Base-by-base conservation (phyloP, 108 stramenopile species). In the Craspedostauros australis region DNA sequence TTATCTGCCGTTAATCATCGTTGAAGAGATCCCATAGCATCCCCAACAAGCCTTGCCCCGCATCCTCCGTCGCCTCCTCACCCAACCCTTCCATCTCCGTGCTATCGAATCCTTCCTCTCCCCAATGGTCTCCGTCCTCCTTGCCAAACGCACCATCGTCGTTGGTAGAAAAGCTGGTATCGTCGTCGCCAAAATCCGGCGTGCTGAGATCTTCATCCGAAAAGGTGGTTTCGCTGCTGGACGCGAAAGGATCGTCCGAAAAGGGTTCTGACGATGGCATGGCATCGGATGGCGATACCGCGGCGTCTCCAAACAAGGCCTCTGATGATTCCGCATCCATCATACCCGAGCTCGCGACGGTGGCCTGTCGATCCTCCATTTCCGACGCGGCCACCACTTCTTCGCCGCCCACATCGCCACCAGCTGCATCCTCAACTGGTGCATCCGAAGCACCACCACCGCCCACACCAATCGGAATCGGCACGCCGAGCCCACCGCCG, bases 301-400 rank as follows among this genome's bases (percentile, higher is more conserved):
- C 81, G 15, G 79, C 83, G 76, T 89, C 88, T 8, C 87, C 87
- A 68, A 83, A 84, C 38, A 89, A 38, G 14, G 76, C 72, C 12
- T 62, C 57, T 3, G 81, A 56, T 24, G 83, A 82, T 16, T 88
- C 75, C 5, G 74, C 31, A 60, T 81, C 49, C 51, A 47, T 49
- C 57, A 73, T 37, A 5, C 81, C 87, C 16, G 80, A 82, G 0
- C 83, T 68, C 18, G 80, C 87, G 19, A 88, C 66, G 14, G 87
- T 82, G 4, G 82, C 81, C 59, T 83, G 70, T 38, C 84, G 66
- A 60, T 85, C 80, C 5, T 80, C 77, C 14, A 66, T 60, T 33
- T 82, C 53, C 5, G 60, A 36, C 32, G 67, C 52, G 4, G 52
- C 67, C 0, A 9, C 45, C 41, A 30, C 26, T 5, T 45, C 58